These are phyloP conservation scores for Penicillium chermesinum DNA, from an alignment of 495 filamentous ascomycete genomes.

Conservation along the genomic window DNA sequence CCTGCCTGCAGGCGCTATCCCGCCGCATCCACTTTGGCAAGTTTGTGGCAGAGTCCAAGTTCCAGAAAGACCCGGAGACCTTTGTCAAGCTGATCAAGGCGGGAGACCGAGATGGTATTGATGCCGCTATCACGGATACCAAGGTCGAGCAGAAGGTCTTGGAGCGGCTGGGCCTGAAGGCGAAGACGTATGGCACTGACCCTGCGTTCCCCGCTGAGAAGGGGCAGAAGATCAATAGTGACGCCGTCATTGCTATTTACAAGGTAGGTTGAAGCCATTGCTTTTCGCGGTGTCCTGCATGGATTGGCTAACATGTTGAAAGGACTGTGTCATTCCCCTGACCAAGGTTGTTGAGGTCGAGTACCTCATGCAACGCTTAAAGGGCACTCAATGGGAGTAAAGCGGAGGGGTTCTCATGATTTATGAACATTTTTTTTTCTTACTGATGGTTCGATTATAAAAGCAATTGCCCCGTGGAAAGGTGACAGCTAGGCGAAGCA, in stretches of 20 bases:
- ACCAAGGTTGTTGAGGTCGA: constrained; percentile 98
- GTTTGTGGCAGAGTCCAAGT: constrained; percentile 99
- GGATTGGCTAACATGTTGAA: constrained; percentile 16
- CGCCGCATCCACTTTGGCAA: constrained; percentile 96
- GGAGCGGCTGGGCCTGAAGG: constrained; percentile 82
- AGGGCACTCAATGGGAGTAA: constrained; percentile 60
- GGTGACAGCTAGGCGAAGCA: not conserved
- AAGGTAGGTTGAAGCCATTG: constrained; percentile 45
- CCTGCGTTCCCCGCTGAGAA: constrained; percentile 58
- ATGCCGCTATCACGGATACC: constrained; percentile 81
- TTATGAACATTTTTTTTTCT: constrained; percentile 20
- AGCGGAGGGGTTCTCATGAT: constrained; percentile 13
- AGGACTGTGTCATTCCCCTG: constrained; percentile 89
- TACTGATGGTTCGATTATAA: constrained; percentile 6
- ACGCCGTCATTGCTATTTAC: constrained; percentile 93
- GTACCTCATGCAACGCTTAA: constrained; percentile 90
- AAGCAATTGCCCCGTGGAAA: constrained; percentile 8
- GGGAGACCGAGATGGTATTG: constrained; percentile 74
- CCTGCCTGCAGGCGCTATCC: constrained; percentile 84
- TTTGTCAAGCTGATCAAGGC: constrained; percentile 78
- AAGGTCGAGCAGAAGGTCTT: constrained; percentile 90
- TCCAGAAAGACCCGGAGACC: constrained; percentile 70
- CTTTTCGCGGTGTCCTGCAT: not conserved
- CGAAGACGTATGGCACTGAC: constrained; percentile 91
- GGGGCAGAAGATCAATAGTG: constrained; percentile 76